These are phyloP conservation scores for Suillus subaureus DNA, from an alignment of 768 basidiomycete genomes.

Conservation along the genomic window DNA sequence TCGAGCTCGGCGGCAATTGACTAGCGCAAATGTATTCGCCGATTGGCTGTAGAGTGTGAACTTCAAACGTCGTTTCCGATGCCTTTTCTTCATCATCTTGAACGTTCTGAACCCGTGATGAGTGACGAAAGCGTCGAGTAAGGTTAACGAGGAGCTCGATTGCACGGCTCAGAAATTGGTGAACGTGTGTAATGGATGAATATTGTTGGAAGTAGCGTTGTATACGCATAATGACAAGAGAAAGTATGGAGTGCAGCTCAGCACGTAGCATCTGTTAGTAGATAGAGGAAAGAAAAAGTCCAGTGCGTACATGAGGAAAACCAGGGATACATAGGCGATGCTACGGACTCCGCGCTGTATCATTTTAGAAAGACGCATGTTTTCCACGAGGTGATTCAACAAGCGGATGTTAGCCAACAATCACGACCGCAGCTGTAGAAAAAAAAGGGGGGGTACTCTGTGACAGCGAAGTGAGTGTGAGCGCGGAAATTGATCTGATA, in stretches of 20 bases:
- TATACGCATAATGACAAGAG: neutral
- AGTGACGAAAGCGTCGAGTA: neutral
- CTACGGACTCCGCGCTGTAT: constrained; percentile 3
- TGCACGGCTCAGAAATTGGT: constrained; percentile 1
- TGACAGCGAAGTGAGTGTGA: constrained; percentile 3
- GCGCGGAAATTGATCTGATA: constrained; percentile 7
- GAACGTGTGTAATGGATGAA: neutral
- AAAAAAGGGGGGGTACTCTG: neutral
- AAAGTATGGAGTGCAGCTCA: neutral
- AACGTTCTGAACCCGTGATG: neutral
- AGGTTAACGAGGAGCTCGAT: constrained; percentile 1
- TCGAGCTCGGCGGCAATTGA: neutral
- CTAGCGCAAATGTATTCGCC: constrained; percentile 4
- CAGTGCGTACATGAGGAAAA: constrained; percentile 1
- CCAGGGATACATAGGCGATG: constrained; percentile 1
- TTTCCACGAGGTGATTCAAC: constrained; percentile 2
- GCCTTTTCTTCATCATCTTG: constrained; percentile 1
- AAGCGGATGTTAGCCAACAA: constrained; percentile 1
- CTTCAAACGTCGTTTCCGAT: neutral
- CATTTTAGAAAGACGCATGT: constrained; percentile 4
- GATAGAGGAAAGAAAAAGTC: neutral
- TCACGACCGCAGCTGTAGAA: constrained; percentile 3
- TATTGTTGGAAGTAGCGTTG: neutral
- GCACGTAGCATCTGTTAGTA: neutral
- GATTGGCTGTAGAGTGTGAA: neutral